Evolutionary conservation across 768 basidiomycete genomes (phyloP).

Genomic region (Termitomyces titanicus): DNA sequence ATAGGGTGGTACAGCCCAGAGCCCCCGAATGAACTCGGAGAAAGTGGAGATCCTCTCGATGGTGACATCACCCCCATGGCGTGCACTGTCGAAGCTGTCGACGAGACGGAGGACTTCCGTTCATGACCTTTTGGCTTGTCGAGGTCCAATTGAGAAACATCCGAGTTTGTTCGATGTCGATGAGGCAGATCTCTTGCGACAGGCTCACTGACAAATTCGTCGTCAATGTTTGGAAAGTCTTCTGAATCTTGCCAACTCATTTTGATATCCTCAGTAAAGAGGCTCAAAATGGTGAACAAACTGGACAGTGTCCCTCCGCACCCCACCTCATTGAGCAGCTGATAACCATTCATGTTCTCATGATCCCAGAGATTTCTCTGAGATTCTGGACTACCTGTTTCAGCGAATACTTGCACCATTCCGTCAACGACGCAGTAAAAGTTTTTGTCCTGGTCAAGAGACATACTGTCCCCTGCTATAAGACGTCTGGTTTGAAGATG

Average conservation of each 20-base stretch:
- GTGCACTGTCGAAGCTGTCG: constrained; percentile 68
- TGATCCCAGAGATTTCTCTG: constrained; percentile 68
- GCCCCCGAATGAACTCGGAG: constrained; percentile 21
- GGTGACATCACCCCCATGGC: constrained; percentile 30
- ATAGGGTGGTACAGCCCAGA: constrained; percentile 19
- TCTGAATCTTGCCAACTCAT: constrained; percentile 80
- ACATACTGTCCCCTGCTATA: constrained; percentile 92
- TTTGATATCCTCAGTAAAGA: constrained; percentile 94
- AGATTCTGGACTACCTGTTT: constrained; percentile 47
- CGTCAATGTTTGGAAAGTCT: constrained; percentile 33
- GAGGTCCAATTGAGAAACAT: constrained; percentile 61
- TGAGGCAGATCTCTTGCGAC: constrained; percentile 21
- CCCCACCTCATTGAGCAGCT: constrained; percentile 93
- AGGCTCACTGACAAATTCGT: constrained; percentile 19
- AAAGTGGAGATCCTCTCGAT: constrained; percentile 21
- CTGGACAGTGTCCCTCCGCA: constrained; percentile 94
- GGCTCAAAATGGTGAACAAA: constrained; percentile 92
- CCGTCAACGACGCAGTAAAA: constrained; percentile 99
- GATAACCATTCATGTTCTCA: constrained; percentile 92
- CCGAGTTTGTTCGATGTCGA: constrained; percentile 50
- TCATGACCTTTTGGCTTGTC: constrained; percentile 27
- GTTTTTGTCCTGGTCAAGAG: constrained; percentile 86
- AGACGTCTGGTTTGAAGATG: constrained; percentile 95
- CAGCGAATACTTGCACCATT: constrained; percentile 90
- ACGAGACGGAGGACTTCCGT: constrained; percentile 60